phyloP scores from a whole-genome alignment of 768 basidiomycete genomes.

The Hericium alpestre region DNA sequence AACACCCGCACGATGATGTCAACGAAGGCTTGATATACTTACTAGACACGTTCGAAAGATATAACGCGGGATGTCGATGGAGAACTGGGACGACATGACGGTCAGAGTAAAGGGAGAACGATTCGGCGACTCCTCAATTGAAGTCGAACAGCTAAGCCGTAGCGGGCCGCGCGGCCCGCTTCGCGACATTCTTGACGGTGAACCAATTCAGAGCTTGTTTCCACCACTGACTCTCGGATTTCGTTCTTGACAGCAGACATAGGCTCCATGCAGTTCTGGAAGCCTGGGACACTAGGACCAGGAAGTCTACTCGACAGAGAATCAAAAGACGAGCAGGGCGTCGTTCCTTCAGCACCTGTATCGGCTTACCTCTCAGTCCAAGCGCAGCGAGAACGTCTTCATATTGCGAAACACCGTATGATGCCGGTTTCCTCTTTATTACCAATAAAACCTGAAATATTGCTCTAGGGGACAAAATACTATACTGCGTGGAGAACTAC shows the following conservation, averaged over 20 bases:
- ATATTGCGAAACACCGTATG: slow-evolving; percentile 84
- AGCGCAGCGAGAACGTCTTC: slow-evolving; percentile 70
- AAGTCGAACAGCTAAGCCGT: too few species aligned
- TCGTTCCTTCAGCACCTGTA: slow-evolving; percentile 55
- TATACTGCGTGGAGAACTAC: slow-evolving; percentile 77
- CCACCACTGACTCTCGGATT: too few species aligned
- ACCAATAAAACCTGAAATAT: background rate
- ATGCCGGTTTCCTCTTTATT: background rate
- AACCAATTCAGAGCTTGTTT: too few species aligned
- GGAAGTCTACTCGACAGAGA: slow-evolving; percentile 83
- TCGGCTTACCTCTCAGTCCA: slow-evolving; percentile 52
- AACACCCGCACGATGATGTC: too few species aligned
- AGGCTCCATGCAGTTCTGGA: slow-evolving; percentile 71
- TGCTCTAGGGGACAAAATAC: slow-evolving; percentile 55
- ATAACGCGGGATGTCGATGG: too few species aligned
- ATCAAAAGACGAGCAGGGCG: slow-evolving; percentile 61
- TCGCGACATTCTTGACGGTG: too few species aligned
- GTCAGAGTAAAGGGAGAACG: too few species aligned
- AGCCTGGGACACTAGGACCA: slow-evolving; percentile 75
- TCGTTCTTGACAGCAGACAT: slow-evolving; percentile 17
- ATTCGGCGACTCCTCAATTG: too few species aligned
- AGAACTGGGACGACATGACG: too few species aligned
- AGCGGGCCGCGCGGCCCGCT: too few species aligned
- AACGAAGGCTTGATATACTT: too few species aligned
- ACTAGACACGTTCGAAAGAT: too few species aligned